Percentiles rank a stretch among this genome's conserved stretches.
Conservation (phyloP, 495 filamentous ascomycete genomes). For the Parmelia sp. region DNA sequence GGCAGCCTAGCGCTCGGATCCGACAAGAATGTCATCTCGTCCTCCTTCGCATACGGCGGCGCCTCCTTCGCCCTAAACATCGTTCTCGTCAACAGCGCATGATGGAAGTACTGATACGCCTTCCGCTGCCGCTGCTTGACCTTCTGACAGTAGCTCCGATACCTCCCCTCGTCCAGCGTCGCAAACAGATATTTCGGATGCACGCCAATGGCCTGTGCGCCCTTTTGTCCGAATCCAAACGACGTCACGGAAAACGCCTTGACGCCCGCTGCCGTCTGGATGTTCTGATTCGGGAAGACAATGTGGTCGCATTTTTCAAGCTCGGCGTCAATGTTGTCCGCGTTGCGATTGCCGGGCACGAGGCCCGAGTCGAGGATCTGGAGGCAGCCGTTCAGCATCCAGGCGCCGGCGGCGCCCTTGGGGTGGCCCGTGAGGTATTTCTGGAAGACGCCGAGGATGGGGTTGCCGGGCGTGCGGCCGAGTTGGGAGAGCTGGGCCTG, state of each 20-base stretch:
- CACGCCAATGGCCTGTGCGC: conserved; percentile 92
- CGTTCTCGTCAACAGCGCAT: conserved; percentile 90
- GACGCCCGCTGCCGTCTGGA: conserved; percentile 96
- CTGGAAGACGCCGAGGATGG: conserved; percentile 95
- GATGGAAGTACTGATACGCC: conserved; percentile 95
- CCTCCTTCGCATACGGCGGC: conserved; percentile 73
- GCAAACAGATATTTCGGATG: conserved; percentile 95
- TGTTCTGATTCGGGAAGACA: conserved; percentile 86
- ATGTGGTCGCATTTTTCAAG: conserved; percentile 98
- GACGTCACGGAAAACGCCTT: conserved; percentile 98
- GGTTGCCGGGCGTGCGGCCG: conserved; percentile 90
- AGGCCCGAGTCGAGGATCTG: conserved; percentile 89
- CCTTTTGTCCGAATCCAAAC: conserved; percentile 99
- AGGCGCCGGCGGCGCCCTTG: conserved; percentile 97
- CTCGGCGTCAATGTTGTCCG: conserved; percentile 91
- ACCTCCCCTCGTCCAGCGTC: conserved; percentile 80
- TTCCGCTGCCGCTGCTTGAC: conserved; percentile 91
- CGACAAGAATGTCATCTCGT: too few species aligned
- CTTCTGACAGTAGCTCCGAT: conserved; percentile 73
- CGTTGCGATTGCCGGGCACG: conserved; percentile 95
- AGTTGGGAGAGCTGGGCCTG: conserved; percentile 95
- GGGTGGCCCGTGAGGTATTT: conserved; percentile 98
- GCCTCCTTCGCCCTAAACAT: conserved; percentile 92
- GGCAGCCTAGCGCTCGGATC: too few species aligned
- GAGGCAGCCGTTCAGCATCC: conserved; percentile 98